Conservation (phyloP, 805 yeast genomes). For the Saturnispora serradocipensis region DNA sequence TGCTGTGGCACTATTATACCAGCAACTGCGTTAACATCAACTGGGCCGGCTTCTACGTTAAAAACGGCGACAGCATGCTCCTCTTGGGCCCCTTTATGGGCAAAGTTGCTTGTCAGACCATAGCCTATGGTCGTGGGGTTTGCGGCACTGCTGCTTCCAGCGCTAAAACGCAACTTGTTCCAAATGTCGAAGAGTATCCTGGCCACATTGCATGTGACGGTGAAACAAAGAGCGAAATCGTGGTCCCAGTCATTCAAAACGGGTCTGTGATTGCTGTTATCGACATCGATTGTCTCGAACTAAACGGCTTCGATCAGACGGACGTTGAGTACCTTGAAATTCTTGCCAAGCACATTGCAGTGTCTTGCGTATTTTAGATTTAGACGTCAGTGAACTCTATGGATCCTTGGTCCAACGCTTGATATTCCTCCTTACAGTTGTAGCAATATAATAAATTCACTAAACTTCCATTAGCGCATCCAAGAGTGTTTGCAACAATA, state of each 20-base stretch:
- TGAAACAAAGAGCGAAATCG: constrained; percentile 86
- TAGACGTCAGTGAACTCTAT: neutral
- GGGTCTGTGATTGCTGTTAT: constrained; percentile 60
- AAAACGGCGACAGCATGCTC: constrained; percentile 33
- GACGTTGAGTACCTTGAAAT: constrained; percentile 55
- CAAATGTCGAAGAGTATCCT: constrained; percentile 68
- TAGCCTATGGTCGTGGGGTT: constrained; percentile 74
- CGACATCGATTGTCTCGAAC: constrained; percentile 70
- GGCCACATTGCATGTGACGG: constrained; percentile 98
- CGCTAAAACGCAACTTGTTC: constrained; percentile 60
- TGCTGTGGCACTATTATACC: constrained; percentile 82
- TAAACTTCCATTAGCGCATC: constrained; percentile 20
- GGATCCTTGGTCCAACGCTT: neutral
- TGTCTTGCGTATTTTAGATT: constrained; percentile 31
- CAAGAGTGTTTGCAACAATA: constrained; percentile 22
- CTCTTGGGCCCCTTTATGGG: constrained; percentile 93
- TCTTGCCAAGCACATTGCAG: constrained; percentile 44
- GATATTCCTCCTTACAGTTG: neutral
- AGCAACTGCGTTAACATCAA: constrained; percentile 49
- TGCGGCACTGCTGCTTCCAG: constrained; percentile 77
- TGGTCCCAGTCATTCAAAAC: constrained; percentile 57
- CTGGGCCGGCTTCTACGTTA: constrained; percentile 90
- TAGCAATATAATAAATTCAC: constrained; percentile 13
- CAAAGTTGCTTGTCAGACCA: constrained; percentile 88
- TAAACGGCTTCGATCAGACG: constrained; percentile 54